These are phyloP conservation scores for Geranium brycei DNA, from an alignment of 345 rosid species.

Conservation along the genomic window DNA sequence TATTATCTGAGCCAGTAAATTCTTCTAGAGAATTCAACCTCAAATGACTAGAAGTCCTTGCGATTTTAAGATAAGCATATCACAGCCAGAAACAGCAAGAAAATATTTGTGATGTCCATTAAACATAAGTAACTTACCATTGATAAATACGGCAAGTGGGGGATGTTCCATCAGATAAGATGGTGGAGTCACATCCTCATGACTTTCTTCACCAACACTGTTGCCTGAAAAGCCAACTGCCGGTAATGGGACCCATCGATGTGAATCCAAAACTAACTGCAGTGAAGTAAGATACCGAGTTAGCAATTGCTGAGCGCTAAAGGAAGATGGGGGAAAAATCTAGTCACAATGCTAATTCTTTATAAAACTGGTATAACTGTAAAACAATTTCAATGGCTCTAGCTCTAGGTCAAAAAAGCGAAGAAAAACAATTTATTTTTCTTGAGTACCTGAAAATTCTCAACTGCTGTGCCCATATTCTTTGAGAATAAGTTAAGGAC, in stretches of 20 bases:
- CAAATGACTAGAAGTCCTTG: background rate
- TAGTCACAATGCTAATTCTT: background rate
- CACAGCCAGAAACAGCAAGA: background rate
- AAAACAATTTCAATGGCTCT: background rate
- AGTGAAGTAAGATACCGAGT: conserved; percentile 21
- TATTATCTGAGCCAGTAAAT: background rate
- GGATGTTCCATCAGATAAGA: conserved; percentile 95
- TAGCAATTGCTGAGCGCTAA: conserved; percentile 8
- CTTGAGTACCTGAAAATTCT: conserved; percentile 65
- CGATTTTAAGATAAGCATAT: background rate
- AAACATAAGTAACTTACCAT: conserved; percentile 36
- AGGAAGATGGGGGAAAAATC: background rate
- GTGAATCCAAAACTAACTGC: conserved; percentile 95
- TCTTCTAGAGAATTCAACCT: background rate
- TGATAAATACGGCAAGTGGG: conserved; percentile 88
- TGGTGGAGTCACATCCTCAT: conserved; percentile 88
- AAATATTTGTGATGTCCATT: background rate
- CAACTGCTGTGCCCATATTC: conserved; percentile 71
- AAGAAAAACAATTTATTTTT: background rate
- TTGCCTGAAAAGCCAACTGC: conserved; percentile 69
- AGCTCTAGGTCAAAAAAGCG: background rate
- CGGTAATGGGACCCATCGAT: conserved; percentile 93
- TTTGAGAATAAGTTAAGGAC: conserved; percentile 81
- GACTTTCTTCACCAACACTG: conserved; percentile 48
- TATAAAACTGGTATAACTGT: conserved; percentile 1